phyloP scores from a whole-genome alignment of 2,329 filamentous ascomycete genomes.

The Lachnellula suecica region DNA sequence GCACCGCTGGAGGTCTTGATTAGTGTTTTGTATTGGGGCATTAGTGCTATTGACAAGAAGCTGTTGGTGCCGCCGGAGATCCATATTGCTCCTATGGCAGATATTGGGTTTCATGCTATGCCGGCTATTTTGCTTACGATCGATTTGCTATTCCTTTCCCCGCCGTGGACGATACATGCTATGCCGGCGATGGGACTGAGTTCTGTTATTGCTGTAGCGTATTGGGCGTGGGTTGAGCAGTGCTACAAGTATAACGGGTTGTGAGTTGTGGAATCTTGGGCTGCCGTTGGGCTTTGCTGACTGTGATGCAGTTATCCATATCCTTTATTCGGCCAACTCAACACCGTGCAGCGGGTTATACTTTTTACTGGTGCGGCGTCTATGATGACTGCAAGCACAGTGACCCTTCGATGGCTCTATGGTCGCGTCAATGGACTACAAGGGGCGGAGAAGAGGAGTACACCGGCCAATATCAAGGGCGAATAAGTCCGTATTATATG shows the following conservation, averaged over 20 bases:
- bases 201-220: constrained; percentile 59
- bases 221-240: constrained; percentile 77
- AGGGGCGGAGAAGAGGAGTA: constrained; percentile 33
- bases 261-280: constrained; percentile 38
- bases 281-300: constrained; percentile 11
- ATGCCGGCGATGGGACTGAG: constrained; percentile 60
- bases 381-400: constrained; percentile 70
- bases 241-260: constrained; percentile 68
- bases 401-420: constrained; percentile 69
- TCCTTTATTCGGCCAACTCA: constrained; percentile 73
- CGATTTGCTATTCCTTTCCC: constrained; percentile 68
- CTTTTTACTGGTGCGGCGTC: constrained; percentile 70
- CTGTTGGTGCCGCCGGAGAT: constrained; percentile 56
- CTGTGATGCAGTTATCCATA: constrained; percentile 71
- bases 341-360: constrained; percentile 61
- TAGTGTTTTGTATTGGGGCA: constrained; percentile 70
- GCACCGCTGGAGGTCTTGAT: constrained; percentile 72
- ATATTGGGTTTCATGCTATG: constrained; percentile 65
- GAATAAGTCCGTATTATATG: constrained; percentile 15
- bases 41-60: constrained; percentile 53
- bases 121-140: constrained; percentile 63
- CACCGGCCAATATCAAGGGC: constrained; percentile 25
- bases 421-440: constrained; percentile 61
- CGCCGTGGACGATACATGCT: constrained; percentile 67
- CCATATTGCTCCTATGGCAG: constrained; percentile 53